Evolutionary conservation across 2,329 filamentous ascomycete genomes (phyloP), one percentile per base, ranked within the genome.

Genomic region (Talaromyces rugulosus): DNA sequence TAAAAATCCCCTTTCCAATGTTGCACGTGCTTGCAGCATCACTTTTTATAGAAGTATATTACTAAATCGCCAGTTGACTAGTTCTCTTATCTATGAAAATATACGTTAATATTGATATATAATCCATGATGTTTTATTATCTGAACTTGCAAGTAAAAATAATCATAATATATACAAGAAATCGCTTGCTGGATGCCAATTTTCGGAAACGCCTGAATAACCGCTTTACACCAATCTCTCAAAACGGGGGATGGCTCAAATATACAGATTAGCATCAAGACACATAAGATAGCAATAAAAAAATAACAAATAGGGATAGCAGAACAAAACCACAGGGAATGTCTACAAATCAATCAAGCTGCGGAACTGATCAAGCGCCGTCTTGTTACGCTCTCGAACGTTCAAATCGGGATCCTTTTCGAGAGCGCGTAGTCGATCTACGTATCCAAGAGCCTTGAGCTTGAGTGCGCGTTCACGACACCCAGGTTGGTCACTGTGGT

Each of bases 361-460:
- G 11, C 70, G 86, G 76, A 95, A 85, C 75, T 93, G 87, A 78
- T 88, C 88, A 12, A 89, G 76, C 0, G 91, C 92, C 51, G 86
- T 88, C 78, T 93, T 96, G 1, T 91, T 91, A 65, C 92, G 81
- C 78, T 98, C 92, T 58, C 89, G 82, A 27, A 96, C 90, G 74
- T 96, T 91, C 62, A 95, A 75, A 70, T 96, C 91, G 2, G 80
- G 75, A 75, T 98, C 94, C 64, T 85, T 77, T 71, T 85, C 77
- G 70, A 92, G 76, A 65, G 77, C 79, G 71, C 86, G 82, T 65
- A 94, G 81, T 67, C 86, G 88, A 34, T 84, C 81, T 59, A 89
- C 79, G 65, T 93, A 89, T 0, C 92, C 92, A 30, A 95, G 75
- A 59, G 85, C 84, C 71, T 86, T 85, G 52, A 99, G 80, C 71